These are phyloP conservation scores for Lablab purpureus DNA, from an alignment of 306 rosid species.

Conservation along the genomic window DNA sequence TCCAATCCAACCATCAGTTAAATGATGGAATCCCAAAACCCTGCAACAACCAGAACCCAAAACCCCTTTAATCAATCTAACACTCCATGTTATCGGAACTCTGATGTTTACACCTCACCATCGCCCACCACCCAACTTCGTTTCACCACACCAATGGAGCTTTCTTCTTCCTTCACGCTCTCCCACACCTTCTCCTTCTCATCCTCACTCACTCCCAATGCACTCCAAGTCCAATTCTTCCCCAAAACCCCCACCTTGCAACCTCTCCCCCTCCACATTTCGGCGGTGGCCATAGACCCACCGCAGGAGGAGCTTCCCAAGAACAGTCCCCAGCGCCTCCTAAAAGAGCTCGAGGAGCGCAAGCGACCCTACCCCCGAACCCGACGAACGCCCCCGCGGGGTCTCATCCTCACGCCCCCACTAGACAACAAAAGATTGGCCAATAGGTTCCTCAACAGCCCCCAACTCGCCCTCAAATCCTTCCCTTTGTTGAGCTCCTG, in stretches of 20 bases:
- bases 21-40: not conserved
- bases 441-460: slow-evolving; percentile 77
- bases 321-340: slow-evolving; percentile 85
- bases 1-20: not conserved
- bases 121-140: not conserved
- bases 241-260: slow-evolving; percentile 27
- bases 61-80: not conserved
- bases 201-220: slow-evolving; percentile 59
- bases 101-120: slow-evolving; percentile 1
- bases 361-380: slow-evolving; percentile 65
- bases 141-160: slow-evolving; percentile 60
- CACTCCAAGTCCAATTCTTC: slow-evolving; percentile 44
- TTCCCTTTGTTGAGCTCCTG: slow-evolving; percentile 87
- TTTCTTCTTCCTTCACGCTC: slow-evolving; percentile 64
- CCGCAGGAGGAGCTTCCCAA: slow-evolving; percentile 65
- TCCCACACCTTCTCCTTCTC: slow-evolving; percentile 59
- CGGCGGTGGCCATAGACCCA: slow-evolving; percentile 70
- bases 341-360: slow-evolving; percentile 80
- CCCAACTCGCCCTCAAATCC: slow-evolving; percentile 72
- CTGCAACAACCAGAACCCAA: not conserved
- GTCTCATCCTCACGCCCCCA: slow-evolving; percentile 71
- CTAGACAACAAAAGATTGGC: slow-evolving; percentile 77
- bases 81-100: not conserved
- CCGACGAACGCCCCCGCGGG: slow-evolving; percentile 69
- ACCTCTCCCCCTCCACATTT: slow-evolving; percentile 41